Evolutionary conservation across 306 rosid species (phyloP).

Genomic region (Cucumis melo): DNA sequence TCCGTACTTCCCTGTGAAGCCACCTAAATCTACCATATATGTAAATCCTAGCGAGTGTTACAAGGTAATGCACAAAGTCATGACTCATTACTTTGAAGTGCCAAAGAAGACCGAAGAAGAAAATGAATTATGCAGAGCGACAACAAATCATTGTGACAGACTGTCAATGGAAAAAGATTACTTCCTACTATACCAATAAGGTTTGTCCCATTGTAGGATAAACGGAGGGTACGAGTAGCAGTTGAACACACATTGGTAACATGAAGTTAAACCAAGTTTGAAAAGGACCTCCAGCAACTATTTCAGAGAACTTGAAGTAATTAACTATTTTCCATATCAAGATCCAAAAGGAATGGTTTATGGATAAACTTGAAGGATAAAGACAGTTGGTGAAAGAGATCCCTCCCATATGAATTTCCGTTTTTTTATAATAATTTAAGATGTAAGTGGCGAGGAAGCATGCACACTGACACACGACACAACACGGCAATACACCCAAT

Average conservation of each 20-base stretch:
- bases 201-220: no score
- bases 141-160: not conserved
- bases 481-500: no score
- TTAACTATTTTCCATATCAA: not conserved
- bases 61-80: not conserved
- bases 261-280: not conserved
- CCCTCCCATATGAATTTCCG: not conserved
- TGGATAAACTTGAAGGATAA: not conserved
- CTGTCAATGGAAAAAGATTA: not conserved
- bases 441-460: no score
- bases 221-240: not conserved
- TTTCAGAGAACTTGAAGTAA: not conserved
- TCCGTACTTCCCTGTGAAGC: not conserved
- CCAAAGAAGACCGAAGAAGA: not conserved
- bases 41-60: not conserved
- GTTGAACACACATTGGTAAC: not conserved
- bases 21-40: not conserved
- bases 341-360: not conserved
- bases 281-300: not conserved
- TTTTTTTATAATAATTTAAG: not conserved
- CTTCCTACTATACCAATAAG: not conserved
- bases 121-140: not conserved
- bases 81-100: not conserved
- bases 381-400: not conserved
- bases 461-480: no score